phyloP scores from a whole-genome alignment of 2,329 filamentous ascomycete species.

The Phialocephala sp. region DNA sequence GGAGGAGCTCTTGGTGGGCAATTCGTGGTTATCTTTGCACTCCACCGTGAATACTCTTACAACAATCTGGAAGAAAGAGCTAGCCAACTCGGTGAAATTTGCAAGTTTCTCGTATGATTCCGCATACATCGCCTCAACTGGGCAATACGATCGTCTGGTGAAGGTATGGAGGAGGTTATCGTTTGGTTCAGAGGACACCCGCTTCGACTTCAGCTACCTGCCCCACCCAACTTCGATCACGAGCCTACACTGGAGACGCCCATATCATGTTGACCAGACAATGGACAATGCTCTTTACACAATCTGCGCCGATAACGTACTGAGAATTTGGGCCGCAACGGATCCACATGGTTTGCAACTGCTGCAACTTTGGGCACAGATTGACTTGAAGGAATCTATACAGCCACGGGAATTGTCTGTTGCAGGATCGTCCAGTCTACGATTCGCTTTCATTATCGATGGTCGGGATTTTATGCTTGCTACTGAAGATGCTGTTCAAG shows the following conservation, averaged over 20 bases:
- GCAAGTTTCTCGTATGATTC: constrained; percentile 87
- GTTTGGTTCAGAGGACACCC: constrained; percentile 80
- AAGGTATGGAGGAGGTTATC: constrained; percentile 92
- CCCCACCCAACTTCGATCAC: constrained; percentile 84
- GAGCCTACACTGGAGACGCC: constrained; percentile 82
- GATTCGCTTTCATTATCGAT: constrained; percentile 83
- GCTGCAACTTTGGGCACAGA: constrained; percentile 78
- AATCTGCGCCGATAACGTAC: constrained; percentile 77
- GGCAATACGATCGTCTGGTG: constrained; percentile 78
- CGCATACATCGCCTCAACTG: constrained; percentile 81
- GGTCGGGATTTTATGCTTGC: constrained; percentile 79
- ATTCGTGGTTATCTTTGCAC: constrained; percentile 73
- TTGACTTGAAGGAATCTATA: constrained; percentile 78
- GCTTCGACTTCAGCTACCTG: constrained; percentile 91
- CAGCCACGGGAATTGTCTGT: constrained; percentile 45
- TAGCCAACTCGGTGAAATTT: constrained; percentile 76
- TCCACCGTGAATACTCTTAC: constrained; percentile 54
- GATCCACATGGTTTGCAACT: constrained; percentile 74
- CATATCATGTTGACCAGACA: constrained; percentile 76
- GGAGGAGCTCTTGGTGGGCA: constrained; percentile 84
- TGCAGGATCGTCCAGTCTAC: constrained; percentile 44
- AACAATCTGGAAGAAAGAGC: constrained; percentile 73
- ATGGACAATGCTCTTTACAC: constrained; percentile 91
- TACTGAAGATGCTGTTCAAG: constrained; percentile 76
- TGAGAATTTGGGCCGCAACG: constrained; percentile 83